A percentile compares a stretch with the other conserved stretches of the same genome.
Conservation (phyloP, 108 stramenopile genomes). For the Parmales sp. region DNA sequence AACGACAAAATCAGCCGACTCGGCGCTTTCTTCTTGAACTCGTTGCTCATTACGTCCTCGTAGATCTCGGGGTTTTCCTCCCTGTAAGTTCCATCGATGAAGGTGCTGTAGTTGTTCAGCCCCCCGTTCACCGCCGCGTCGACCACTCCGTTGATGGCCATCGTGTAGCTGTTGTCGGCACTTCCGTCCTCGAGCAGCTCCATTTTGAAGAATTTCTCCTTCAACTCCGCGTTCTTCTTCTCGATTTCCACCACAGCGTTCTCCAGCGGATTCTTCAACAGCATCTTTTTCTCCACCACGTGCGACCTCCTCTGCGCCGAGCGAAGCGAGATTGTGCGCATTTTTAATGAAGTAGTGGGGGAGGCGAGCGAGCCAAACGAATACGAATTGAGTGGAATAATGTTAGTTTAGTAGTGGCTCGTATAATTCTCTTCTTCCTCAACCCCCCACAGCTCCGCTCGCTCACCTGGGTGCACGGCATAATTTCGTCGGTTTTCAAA, state of each 20-base stretch:
- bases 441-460: too few relatives aligned
- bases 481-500: neutral
- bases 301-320: neutral
- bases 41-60: neutral
- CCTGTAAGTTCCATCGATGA: conserved; percentile 9
- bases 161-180: conserved; percentile 13
- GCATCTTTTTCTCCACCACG: neutral
- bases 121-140: conserved; percentile 16
- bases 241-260: neutral
- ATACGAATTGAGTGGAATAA: too few relatives aligned
- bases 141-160: conserved; percentile 15
- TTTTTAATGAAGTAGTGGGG: too few relatives aligned
- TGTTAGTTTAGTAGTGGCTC: too few relatives aligned
- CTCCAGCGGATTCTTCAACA: conserved; percentile 11
- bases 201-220: neutral
- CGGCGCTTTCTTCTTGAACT: neutral
- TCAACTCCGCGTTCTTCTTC: conserved; percentile 13
- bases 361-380: too few relatives aligned
- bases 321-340: too few relatives aligned
- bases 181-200: neutral
- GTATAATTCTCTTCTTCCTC: too few relatives aligned
- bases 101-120: conserved; percentile 7
- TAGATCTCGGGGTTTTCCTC: conserved; percentile 10
- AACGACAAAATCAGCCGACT: neutral
- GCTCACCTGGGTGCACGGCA: neutral